Evolutionary conservation across 2,329 filamentous ascomycete genomes (phyloP).

Genomic region (Magnaporthiopsis rhizophila): DNA sequence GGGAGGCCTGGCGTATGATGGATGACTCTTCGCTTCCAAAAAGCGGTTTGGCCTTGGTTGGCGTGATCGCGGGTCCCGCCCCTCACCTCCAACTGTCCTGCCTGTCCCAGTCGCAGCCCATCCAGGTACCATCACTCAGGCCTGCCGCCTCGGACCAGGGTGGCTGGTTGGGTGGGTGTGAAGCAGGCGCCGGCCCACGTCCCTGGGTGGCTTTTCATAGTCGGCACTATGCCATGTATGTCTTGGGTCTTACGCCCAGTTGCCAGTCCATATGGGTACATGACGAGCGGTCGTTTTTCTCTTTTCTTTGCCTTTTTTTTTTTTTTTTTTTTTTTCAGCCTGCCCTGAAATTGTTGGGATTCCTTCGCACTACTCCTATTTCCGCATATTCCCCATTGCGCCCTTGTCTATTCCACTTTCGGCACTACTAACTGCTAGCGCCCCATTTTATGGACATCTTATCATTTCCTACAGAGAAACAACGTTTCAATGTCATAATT

Average conservation of each 20-base stretch:
- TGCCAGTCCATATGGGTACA: background rate
- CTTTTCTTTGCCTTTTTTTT: background rate
- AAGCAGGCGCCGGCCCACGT: background rate
- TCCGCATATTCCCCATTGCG: no score
- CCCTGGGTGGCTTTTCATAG: background rate
- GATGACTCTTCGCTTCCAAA: background rate
- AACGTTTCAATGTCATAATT: background rate
- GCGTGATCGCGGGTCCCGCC: background rate
- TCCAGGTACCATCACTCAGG: background rate
- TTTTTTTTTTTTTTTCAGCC: background rate
- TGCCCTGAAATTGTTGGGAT: background rate
- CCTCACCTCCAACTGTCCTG: background rate
- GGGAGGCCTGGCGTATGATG: background rate
- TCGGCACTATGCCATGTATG: background rate
- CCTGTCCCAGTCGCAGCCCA: background rate
- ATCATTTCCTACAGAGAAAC: background rate
- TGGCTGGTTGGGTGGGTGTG: background rate
- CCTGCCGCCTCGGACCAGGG: background rate
- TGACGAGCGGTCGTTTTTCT: background rate
- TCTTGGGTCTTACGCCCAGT: background rate
- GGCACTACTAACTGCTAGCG: no score
- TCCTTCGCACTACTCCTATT: no score
- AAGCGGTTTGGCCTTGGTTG: background rate
- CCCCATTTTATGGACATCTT: no score
- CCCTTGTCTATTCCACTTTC: no score